phyloP scores from a whole-genome alignment of 179 eudicot genomes.

The Beta corolliflora region DNA sequence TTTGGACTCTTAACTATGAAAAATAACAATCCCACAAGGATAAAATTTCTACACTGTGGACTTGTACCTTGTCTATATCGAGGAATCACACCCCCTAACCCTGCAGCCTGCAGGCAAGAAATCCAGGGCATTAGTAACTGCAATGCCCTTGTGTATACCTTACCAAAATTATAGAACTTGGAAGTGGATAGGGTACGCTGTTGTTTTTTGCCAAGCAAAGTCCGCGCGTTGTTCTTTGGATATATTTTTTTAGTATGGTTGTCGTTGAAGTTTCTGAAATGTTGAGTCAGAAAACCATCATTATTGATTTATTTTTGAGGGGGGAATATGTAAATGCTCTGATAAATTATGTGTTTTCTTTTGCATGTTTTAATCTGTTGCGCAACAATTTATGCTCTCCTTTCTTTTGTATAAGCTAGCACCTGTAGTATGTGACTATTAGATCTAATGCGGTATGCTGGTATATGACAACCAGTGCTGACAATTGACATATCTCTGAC shows the following conservation, averaged over 20 bases:
- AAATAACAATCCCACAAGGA: neutral
- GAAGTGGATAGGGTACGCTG: neutral
- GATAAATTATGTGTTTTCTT: neutral
- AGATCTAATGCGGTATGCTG: neutral
- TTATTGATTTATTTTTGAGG: neutral
- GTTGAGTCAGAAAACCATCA: neutral
- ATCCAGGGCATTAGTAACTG: neutral
- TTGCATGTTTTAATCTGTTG: neutral
- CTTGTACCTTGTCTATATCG: neutral
- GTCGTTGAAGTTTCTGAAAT: neutral
- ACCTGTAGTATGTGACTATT: neutral
- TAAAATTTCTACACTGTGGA: neutral
- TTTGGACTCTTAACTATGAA: no score
- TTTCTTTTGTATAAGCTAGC: neutral
- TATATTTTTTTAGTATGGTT: neutral
- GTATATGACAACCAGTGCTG: neutral
- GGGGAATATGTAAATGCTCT: constrained; percentile 4
- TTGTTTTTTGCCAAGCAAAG: neutral
- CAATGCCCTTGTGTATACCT: neutral
- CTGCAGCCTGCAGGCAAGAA: neutral
- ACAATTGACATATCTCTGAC: constrained; percentile 8
- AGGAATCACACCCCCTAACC: neutral
- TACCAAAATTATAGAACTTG: neutral
- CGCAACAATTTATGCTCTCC: neutral
- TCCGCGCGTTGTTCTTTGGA: neutral